Base-by-base conservation (phyloP, 495 filamentous ascomycete genomes). In the Neurospora intermedia region DNA sequence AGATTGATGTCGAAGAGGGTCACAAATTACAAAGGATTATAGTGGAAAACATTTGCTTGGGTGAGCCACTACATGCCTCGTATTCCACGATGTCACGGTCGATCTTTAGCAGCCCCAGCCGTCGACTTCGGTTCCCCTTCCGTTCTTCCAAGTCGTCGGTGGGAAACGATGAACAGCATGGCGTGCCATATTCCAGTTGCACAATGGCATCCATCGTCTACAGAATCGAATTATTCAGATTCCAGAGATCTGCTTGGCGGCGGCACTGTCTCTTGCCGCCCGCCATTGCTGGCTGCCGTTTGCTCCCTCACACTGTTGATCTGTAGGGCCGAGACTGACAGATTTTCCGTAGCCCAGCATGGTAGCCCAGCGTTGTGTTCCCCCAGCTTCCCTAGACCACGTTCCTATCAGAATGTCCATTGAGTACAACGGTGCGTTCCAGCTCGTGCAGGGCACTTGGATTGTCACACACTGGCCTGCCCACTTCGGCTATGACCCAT, bases 251-350 rank as follows among this genome's bases (percentile, higher is more conserved):
- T 66, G 45, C 48, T 69, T 71, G 73, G 41, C 74, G 70, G 41
- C 77, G 59, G 31, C 66, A 73, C 48, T 74, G 38, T 43, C 38
- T 43, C 41, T 43, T 20, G 43, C 66, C 15, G 23, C 66, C 73
- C 59, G 38, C 31, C 72, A 72, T 42, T 23, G 41, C 69, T 69
- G 71, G 71, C 41, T 72, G 31, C 66, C 43, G 40, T 69, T 48
- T 59, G 48, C 20, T 27, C 27, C 48, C 31, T 20, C 48, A 59
- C 48, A 59, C 20, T 59, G 23, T 66, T 27, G 27, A 66, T 66
- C 35, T 66, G 54, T 66, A 35, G 54, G 54, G 54, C 54, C 54
- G 15, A 66, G 54, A 66, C 54, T 31, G 54, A 23, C 54, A 62
- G 54, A 15, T 66, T 31, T 35, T 6, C 54, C 54, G 54, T 35